A percentile compares a stretch with the other conserved stretches of the same genome.
These are phyloP conservation scores for Barnettozyma sucrosica DNA, from an alignment of 805 yeast genomes.

Conservation along the genomic window DNA sequence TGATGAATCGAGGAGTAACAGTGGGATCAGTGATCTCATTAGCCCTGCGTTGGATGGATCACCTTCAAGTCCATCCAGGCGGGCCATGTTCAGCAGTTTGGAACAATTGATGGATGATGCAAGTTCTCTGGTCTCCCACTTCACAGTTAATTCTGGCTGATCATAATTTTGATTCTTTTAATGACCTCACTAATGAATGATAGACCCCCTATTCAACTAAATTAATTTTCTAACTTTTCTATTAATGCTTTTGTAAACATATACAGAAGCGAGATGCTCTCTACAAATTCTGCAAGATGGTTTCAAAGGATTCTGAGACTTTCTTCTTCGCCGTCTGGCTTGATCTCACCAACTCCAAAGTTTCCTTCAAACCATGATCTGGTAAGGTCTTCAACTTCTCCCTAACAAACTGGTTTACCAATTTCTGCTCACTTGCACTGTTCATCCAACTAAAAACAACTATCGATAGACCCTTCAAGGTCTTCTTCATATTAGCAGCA, in stretches of 20 bases:
- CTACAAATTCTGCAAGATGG: conserved; percentile 3
- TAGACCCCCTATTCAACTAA: not conserved
- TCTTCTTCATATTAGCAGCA: conserved; percentile 40
- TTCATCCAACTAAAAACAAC: conserved; percentile 33
- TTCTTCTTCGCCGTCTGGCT: conserved; percentile 14
- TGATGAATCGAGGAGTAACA: conserved; percentile 1
- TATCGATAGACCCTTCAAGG: conserved; percentile 35
- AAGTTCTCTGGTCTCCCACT: conserved; percentile 11
- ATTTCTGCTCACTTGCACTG: conserved; percentile 22
- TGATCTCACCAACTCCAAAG: conserved; percentile 8
- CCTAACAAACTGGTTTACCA: conserved; percentile 28
- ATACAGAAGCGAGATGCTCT: not conserved
- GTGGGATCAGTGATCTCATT: conserved; percentile 1
- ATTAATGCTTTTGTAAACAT: no score
- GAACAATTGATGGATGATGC: conserved; percentile 22
- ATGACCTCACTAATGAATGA: not conserved
- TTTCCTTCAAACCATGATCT: conserved; percentile 32
- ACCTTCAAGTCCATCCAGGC: conserved; percentile 13
- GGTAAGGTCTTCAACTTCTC: conserved; percentile 32
- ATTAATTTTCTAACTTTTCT: no score
- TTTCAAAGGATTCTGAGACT: conserved; percentile 12
- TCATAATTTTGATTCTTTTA: no score
- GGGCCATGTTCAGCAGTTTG: conserved; percentile 17
- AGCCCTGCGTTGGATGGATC: not conserved
- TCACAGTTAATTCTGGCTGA: not conserved